Conservation (phyloP, 179 eudicot species). For the Vitellaria paradoxa region DNA sequence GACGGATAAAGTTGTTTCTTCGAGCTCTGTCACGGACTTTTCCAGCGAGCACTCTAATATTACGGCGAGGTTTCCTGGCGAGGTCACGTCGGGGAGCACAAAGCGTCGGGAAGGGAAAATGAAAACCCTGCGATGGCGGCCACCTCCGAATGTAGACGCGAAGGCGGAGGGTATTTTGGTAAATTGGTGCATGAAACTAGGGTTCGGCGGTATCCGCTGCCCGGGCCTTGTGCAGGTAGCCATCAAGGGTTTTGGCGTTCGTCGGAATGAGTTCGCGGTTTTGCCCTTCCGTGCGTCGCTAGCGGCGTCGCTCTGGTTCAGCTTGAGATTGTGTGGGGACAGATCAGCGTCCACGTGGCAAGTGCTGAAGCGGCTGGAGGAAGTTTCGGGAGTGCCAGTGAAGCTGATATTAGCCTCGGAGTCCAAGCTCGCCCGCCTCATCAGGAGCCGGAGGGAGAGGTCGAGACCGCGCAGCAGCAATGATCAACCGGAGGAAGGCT, state of each 20-base stretch:
- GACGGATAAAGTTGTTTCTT: not conserved
- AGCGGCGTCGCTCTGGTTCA: conserved; percentile 58
- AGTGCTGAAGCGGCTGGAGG: conserved; percentile 44
- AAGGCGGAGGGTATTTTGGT: conserved; percentile 53
- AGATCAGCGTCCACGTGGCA: conserved; percentile 31
- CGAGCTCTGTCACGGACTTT: not conserved
- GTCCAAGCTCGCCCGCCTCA: conserved; percentile 33
- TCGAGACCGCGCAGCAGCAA: not conserved
- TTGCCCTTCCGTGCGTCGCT: conserved; percentile 46
- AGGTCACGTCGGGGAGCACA: not conserved
- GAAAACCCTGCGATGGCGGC: not conserved
- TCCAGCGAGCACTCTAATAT: conserved; percentile 10
- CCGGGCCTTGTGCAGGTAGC: conserved; percentile 27
- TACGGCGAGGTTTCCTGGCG: conserved; percentile 8
- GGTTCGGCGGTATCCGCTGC: conserved; percentile 12
- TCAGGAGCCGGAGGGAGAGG: conserved; percentile 5
- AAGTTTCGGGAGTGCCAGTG: conserved; percentile 64
- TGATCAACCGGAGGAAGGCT: conserved; percentile 47
- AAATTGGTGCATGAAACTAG: conserved; percentile 50
- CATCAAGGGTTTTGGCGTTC: conserved; percentile 20
- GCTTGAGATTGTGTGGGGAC: conserved; percentile 28
- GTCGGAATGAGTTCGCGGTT: conserved; percentile 24
- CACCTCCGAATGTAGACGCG: conserved; percentile 15
- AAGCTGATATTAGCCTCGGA: conserved; percentile 48
- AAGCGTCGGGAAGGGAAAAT: not conserved